Percentiles rank a stretch among this genome's conserved stretches.
Evolutionary conservation across 2,329 filamentous ascomycete genomes (phyloP).

Genomic region (Pseudogymnoascus sp.): DNA sequence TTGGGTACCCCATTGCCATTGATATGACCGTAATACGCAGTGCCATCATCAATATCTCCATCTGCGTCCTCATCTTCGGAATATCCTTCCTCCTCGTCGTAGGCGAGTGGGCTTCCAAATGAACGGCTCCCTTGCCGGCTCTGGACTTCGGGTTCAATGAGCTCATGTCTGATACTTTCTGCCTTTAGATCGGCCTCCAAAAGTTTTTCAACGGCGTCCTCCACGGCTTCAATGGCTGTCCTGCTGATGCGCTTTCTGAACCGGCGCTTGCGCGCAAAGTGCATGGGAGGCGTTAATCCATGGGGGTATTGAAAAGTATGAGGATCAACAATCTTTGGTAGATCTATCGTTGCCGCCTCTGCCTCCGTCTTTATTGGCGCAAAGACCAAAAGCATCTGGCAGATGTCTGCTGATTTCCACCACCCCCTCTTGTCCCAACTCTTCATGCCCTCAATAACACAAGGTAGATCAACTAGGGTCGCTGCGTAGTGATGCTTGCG

Average conservation of each 20-base stretch:
- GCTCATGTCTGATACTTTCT: constrained; percentile 33
- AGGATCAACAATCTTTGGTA: constrained; percentile 26
- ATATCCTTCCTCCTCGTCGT: constrained; percentile 31
- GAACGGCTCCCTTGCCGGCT: constrained; percentile 21
- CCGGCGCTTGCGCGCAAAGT: constrained; percentile 47
- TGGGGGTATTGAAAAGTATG: constrained; percentile 37
- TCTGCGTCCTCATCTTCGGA: constrained; percentile 30
- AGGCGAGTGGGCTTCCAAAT: constrained; percentile 26
- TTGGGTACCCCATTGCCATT: constrained; percentile 17
- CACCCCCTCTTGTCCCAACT: constrained; percentile 64
- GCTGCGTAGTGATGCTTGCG: constrained; percentile 55
- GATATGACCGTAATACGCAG: constrained; percentile 26
- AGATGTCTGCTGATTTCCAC: constrained; percentile 67
- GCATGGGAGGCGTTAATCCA: constrained; percentile 52
- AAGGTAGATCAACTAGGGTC: constrained; percentile 59
- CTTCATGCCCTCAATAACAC: constrained; percentile 64
- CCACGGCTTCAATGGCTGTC: constrained; percentile 47
- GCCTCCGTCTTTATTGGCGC: constrained; percentile 47
- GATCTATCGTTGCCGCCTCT: constrained; percentile 33
- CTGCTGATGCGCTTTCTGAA: constrained; percentile 49
- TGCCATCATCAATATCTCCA: constrained; percentile 31
- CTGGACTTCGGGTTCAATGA: constrained; percentile 32
- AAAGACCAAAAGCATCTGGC: constrained; percentile 62
- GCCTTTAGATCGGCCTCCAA: constrained; percentile 38
- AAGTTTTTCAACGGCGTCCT: constrained; percentile 45